phyloP scores from a whole-genome alignment of 2,329 filamentous ascomycete genomes.

The Thyridium curvatum region DNA sequence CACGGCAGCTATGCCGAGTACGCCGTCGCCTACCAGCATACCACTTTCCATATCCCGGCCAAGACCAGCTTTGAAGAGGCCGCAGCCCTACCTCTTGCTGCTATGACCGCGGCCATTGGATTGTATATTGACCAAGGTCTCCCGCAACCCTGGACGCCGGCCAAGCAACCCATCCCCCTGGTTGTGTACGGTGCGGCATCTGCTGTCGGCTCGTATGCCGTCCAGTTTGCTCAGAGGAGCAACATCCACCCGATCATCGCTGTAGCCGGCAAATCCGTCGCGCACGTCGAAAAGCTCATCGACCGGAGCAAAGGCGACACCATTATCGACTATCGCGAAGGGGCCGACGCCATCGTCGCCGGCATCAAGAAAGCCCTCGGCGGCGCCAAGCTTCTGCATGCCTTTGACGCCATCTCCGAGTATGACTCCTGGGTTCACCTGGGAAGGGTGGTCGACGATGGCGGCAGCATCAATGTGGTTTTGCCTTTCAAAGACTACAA shows the following conservation, averaged over 20 bases:
- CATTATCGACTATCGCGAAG: conserved; percentile 53
- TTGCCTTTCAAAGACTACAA: conserved; percentile 9
- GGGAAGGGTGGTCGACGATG: conserved; percentile 30
- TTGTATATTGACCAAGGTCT: conserved; percentile 40
- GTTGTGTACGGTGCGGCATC: conserved; percentile 48
- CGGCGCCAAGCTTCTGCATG: conserved; percentile 35
- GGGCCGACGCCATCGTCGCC: conserved; percentile 42
- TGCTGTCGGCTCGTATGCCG: conserved; percentile 2
- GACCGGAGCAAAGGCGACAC: conserved; percentile 42
- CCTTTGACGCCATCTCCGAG: conserved; percentile 52
- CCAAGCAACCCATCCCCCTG: conserved; percentile 16
- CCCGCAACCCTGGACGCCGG: conserved; percentile 37
- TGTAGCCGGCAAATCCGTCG: conserved; percentile 45
- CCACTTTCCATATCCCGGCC: conserved; percentile 33
- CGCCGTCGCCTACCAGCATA: conserved; percentile 29
- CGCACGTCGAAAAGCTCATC: conserved; percentile 45
- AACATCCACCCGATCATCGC: conserved; percentile 58
- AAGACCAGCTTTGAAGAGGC: conserved; percentile 37
- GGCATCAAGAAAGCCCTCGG: conserved; percentile 36
- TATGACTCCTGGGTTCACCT: conserved; percentile 40
- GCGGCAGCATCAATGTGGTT: conserved; percentile 31
- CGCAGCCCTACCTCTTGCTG: conserved; percentile 49
- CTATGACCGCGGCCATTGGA: conserved; percentile 45
- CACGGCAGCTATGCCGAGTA: conserved; percentile 35
- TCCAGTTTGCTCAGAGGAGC: conserved; percentile 19